These are phyloP conservation scores for Xanthoconium stramineum DNA, from an alignment of 768 basidiomycete genomes.

Conservation along the genomic window DNA sequence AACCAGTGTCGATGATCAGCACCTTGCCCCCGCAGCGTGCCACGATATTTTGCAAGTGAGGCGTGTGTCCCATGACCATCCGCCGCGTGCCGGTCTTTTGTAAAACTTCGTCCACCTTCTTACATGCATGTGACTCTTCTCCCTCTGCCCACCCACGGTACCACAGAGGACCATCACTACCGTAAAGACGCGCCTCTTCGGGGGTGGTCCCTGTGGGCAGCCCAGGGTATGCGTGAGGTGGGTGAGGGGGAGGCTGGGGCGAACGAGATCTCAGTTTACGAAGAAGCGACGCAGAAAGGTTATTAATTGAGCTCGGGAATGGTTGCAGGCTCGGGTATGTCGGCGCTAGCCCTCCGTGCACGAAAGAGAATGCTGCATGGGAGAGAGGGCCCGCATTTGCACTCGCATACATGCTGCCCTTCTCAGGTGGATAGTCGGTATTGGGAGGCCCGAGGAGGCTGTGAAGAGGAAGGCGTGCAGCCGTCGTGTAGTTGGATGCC, in stretches of 20 bases:
- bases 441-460: constrained; percentile 65
- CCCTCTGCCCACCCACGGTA: constrained; percentile 90
- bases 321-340: constrained; percentile 72
- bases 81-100: constrained; percentile 75
- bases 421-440: constrained; percentile 49
- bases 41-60: constrained; percentile 83
- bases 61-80: constrained; percentile 97
- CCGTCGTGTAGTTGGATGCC: constrained; percentile 81
- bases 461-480: constrained; percentile 80
- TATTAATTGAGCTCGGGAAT: constrained; percentile 83
- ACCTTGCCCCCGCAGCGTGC: constrained; percentile 88
- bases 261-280: constrained; percentile 60
- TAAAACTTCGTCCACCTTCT: constrained; percentile 66
- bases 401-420: constrained; percentile 28
- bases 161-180: constrained; percentile 84
- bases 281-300: constrained; percentile 66
- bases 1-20: constrained; percentile 94
- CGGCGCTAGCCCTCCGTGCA: constrained; percentile 88
- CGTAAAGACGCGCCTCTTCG: constrained; percentile 72
- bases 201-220: constrained; percentile 62
- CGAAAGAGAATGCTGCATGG: constrained; percentile 84
- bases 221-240: constrained; percentile 71
- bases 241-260: constrained; percentile 73
- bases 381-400: constrained; percentile 51
- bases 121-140: constrained; percentile 65